A percentile compares a stretch with the other conserved stretches of the same genome.
These are phyloP conservation scores for Arthrobotrys musiformis DNA, from an alignment of 2,329 filamentous ascomycete genomes.

Conservation along the genomic window DNA sequence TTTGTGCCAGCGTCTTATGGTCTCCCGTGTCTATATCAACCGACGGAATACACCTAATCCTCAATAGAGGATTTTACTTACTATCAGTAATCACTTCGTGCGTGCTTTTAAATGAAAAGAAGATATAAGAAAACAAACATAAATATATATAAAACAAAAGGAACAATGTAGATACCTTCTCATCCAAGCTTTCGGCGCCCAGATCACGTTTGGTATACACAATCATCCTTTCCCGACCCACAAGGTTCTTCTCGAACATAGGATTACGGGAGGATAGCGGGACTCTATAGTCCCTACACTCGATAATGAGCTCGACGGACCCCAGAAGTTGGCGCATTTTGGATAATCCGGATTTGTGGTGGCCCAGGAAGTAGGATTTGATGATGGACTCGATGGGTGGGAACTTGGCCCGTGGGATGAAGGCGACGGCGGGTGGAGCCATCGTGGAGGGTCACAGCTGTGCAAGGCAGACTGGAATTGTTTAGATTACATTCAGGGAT, in stretches of 20 bases:
- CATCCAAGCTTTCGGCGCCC: slow-evolving; percentile 63
- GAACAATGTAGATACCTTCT: slow-evolving; percentile 59
- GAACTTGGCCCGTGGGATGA: slow-evolving; percentile 79
- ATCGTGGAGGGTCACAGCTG: slow-evolving; percentile 19
- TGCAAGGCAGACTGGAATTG: slow-evolving; percentile 13
- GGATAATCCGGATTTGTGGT: slow-evolving; percentile 82
- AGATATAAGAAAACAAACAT: slow-evolving; percentile 54
- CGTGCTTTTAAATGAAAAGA: slow-evolving; percentile 19
- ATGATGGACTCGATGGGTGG: slow-evolving; percentile 78
- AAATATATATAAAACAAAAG: background rate
- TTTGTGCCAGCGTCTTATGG: slow-evolving; percentile 68
- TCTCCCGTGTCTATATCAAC: slow-evolving; percentile 64
- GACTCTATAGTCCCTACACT: slow-evolving; percentile 92
- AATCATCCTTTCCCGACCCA: slow-evolving; percentile 78
- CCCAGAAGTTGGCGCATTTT: slow-evolving; percentile 85
- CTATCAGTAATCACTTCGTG: slow-evolving; percentile 61
- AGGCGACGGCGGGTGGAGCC: slow-evolving; percentile 63
- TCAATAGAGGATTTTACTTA: slow-evolving; percentile 48
- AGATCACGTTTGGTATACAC: slow-evolving; percentile 93
- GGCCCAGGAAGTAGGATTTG: slow-evolving; percentile 92
- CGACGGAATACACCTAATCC: slow-evolving; percentile 35
- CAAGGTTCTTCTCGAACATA: slow-evolving; percentile 81
- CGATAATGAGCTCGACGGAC: slow-evolving; percentile 86
- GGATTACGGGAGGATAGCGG: slow-evolving; percentile 91
- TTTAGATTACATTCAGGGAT: background rate